Base-by-base conservation (phyloP, 2,329 filamentous ascomycete species). In the Raffaelea albimanens region DNA sequence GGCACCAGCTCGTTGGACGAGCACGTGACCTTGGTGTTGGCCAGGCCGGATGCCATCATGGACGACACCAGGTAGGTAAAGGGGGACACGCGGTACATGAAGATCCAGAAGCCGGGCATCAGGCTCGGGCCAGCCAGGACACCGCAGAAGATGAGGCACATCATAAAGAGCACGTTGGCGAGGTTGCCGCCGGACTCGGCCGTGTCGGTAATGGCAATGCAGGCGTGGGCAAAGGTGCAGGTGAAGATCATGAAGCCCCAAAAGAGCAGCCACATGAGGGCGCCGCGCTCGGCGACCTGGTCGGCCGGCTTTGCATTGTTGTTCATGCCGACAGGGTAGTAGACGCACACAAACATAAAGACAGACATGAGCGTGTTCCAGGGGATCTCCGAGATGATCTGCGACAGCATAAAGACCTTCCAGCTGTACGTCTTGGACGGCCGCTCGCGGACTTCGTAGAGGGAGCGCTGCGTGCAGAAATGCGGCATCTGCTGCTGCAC, bases 361-460 rank as follows among this genome's bases (percentile, higher is more conserved):
- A 86, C 72, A 75, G 52, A 87, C 78, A 0, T 86, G 65, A 0
- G 69, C 83, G 52, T 93, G 60, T 93, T 87, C 81, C 85, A 95
- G 0, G 87, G 86, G 2, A 95, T 68, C 61, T 95, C 89, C 50
- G 90, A 86, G 25, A 88, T 67, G 54, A 95, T 84, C 62, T 89
- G 86, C 48, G 83, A 80, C 25, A 90, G 69, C 73, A 93, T 85
- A 61, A 93, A 93, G 8, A 86, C 78, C 61, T 85, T 81, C 87
- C 87, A 94, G 43, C 79, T 81, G 63, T 94, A 94, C 0, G 85
- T 79, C 67, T 90, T 90, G 42, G 83, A 86, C 0, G 87, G 87
- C 4, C 87, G 78, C 65, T 94, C 87, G 43, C 86, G 85, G 21
- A 85, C 85, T 65, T 93, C 87, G 63, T 91, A 94, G 0, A 94